Conservation (phyloP, 2,329 filamentous ascomycete species). For the Paecilomyces sp. region DNA sequence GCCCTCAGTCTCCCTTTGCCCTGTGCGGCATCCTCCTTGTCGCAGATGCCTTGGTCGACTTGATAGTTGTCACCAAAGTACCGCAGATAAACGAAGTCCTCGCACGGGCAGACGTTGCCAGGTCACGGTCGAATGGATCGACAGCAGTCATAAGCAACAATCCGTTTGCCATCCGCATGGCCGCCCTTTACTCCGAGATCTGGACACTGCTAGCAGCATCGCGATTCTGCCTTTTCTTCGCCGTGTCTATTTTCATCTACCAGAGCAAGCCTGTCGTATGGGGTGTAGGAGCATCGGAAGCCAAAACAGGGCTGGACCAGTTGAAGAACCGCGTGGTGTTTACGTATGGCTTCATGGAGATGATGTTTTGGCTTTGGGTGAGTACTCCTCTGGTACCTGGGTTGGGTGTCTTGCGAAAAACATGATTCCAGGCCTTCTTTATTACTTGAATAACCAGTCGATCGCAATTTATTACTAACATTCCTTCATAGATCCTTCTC, state of each 20-base stretch:
- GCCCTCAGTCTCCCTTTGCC: conserved; percentile 60
- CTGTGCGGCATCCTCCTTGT: conserved; percentile 64
- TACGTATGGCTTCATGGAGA: conserved; percentile 76
- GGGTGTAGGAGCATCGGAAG: conserved; percentile 14
- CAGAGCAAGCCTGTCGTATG: conserved; percentile 21
- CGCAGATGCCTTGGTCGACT: conserved; percentile 57
- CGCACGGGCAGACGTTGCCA: conserved; percentile 61
- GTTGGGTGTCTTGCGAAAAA: neutral
- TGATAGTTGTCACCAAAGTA: conserved; percentile 50
- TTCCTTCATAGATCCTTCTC: conserved; percentile 19
- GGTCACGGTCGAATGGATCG: conserved; percentile 24
- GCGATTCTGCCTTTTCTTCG: conserved; percentile 30
- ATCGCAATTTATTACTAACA: conserved; percentile 7
- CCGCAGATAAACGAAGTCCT: conserved; percentile 61
- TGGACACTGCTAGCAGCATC: conserved; percentile 28
- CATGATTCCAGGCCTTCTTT: neutral
- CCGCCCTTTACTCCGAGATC: conserved; percentile 31
- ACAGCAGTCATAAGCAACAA: conserved; percentile 13
- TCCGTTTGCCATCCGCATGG: conserved; percentile 16
- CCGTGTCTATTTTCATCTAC: conserved; percentile 31
- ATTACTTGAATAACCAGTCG: neutral
- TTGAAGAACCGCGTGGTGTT: conserved; percentile 82
- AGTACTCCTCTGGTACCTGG: conserved; percentile 12
- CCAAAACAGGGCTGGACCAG: conserved; percentile 48
- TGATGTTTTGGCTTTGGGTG: conserved; percentile 81